phyloP scores from a whole-genome alignment of 2,329 filamentous ascomycete genomes.

The Nemania sp. region DNA sequence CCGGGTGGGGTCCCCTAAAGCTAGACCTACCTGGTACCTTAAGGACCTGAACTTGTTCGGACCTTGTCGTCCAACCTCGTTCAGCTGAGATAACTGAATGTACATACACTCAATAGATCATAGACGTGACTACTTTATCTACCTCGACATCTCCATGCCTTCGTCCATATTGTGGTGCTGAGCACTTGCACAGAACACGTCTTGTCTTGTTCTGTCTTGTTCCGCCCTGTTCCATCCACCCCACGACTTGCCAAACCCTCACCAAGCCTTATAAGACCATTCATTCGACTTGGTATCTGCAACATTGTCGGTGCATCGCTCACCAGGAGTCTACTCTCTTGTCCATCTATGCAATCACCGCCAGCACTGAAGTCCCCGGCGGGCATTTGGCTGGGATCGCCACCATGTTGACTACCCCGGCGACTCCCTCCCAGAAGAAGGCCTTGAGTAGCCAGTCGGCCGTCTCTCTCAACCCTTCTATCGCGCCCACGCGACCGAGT shows the following conservation, averaged over 20 bases:
- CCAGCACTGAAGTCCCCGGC: slow-evolving; percentile 32
- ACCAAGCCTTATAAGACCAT: background rate
- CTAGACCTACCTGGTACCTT: too few relatives aligned
- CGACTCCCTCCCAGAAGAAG: slow-evolving; percentile 61
- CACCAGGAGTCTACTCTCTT: background rate
- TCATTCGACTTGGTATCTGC: background rate
- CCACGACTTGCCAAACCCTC: too few relatives aligned
- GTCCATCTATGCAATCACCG: slow-evolving; percentile 33
- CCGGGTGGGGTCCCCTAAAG: background rate
- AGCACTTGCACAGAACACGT: slow-evolving; percentile 17
- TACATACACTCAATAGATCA: background rate
- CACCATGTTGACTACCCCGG: slow-evolving; percentile 58
- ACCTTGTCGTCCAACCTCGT: slow-evolving; percentile 13
- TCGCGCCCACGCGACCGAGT: slow-evolving; percentile 49
- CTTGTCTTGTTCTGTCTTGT: background rate
- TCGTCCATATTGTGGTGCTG: slow-evolving; percentile 11
- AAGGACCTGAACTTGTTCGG: background rate
- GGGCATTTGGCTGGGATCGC: slow-evolving; percentile 40
- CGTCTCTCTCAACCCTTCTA: slow-evolving; percentile 44
- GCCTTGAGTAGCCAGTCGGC: slow-evolving; percentile 51
- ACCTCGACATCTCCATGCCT: background rate
- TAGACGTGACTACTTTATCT: slow-evolving; percentile 2
- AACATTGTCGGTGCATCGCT: too few relatives aligned
- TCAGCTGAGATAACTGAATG: background rate
- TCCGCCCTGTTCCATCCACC: too few relatives aligned